phyloP scores from a whole-genome alignment of 225 moss, liverwort and hornwort species.

The Polytrichum formosum region DNA sequence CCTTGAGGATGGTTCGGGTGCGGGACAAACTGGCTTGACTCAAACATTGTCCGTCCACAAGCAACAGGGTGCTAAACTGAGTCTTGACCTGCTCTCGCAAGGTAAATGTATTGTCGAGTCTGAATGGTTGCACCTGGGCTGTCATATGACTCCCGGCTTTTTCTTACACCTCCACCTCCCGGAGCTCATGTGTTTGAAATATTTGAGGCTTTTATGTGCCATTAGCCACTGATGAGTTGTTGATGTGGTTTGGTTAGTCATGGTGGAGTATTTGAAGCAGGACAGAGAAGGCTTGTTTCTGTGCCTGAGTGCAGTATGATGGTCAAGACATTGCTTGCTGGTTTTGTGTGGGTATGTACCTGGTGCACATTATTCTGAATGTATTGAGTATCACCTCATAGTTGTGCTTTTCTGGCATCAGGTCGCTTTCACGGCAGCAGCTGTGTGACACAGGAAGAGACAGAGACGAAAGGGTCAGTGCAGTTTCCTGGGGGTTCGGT shows the following conservation, averaged over 20 bases:
- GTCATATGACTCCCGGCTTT: background rate
- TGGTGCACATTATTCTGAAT: no score
- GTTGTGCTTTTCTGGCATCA: background rate
- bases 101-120: slow-evolving; percentile 1
- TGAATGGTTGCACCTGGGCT: background rate
- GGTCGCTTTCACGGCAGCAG: slow-evolving; percentile 18
- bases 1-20: slow-evolving; percentile 55
- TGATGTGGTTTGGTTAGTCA: no score
- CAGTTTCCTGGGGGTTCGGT: slow-evolving; percentile 2
- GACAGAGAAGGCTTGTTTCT: no score
- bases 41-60: background rate
- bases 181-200: no score
- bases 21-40: background rate
- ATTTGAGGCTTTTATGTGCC: no score
- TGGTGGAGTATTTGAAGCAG: no score
- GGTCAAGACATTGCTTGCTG: no score
- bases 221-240: no score
- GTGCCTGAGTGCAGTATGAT: no score
- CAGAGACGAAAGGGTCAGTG: slow-evolving; percentile 27
- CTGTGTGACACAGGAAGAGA: slow-evolving; percentile 31
- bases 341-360: no score
- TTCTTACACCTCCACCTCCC: no score
- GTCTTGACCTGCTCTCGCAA: slow-evolving; percentile 16
- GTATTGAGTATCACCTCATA: background rate
- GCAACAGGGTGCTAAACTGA: slow-evolving; percentile 6